These are phyloP conservation scores for Nemania abortiva DNA, from an alignment of 2,329 filamentous ascomycete species.

Conservation along the genomic window DNA sequence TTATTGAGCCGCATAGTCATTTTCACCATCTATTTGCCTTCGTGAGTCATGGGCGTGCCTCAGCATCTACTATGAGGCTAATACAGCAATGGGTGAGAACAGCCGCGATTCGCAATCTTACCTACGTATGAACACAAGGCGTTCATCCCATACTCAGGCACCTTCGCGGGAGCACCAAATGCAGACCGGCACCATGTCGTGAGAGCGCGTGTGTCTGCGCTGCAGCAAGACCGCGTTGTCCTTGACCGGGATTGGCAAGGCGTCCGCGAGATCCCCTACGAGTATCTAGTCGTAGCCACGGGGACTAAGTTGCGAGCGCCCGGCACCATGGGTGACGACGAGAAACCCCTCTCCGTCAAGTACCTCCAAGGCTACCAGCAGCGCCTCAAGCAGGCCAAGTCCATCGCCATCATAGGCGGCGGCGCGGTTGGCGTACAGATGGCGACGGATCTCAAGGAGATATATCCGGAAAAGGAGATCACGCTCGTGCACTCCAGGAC, in stretches of 20 bases:
- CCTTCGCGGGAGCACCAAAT: conserved; percentile 49
- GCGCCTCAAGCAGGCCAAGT: conserved; percentile 48
- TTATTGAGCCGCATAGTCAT: conserved; percentile 63
- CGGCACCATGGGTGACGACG: conserved; percentile 52
- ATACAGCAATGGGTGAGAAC: neutral
- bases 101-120: conserved; percentile 60
- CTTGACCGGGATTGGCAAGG: conserved; percentile 53
- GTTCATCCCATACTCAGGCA: conserved; percentile 60
- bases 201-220: conserved; percentile 52
- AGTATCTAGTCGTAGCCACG: conserved; percentile 60
- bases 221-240: conserved; percentile 50
- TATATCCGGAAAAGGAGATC: conserved; percentile 60
- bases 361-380: conserved; percentile 54
- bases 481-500: conserved; percentile 61
- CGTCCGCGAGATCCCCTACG: conserved; percentile 54
- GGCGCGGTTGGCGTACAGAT: conserved; percentile 65
- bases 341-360: conserved; percentile 51
- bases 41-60: conserved; percentile 40
- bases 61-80: neutral
- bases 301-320: conserved; percentile 55
- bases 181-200: conserved; percentile 52
- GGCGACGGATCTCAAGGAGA: conserved; percentile 61
- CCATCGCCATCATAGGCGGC: conserved; percentile 56
- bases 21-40: conserved; percentile 64
- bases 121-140: conserved; percentile 59